Evolutionary conservation across 2,329 filamentous ascomycete species (phyloP).

Genomic region (Xylaria arbuscula): DNA sequence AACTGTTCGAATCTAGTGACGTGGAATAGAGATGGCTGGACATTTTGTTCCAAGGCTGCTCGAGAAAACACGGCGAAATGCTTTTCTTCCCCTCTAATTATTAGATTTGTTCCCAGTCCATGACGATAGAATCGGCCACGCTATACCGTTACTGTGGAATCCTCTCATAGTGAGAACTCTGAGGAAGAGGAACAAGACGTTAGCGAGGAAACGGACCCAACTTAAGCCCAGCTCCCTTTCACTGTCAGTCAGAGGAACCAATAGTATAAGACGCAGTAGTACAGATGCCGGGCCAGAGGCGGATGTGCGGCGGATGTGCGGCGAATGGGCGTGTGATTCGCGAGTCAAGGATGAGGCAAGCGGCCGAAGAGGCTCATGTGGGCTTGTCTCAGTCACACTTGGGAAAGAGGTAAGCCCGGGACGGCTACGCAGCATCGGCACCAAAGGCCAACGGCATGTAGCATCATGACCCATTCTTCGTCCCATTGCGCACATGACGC

Average conservation of each 20-base stretch:
- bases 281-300: constrained; percentile 20
- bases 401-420: constrained; percentile 1
- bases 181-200: not conserved
- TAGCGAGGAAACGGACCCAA: constrained; percentile 12
- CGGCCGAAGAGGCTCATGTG: constrained; percentile 31
- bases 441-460: constrained; percentile 7
- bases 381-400: constrained; percentile 21
- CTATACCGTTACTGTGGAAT: not conserved
- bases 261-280: not conserved
- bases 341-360: constrained; percentile 19
- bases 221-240: not conserved
- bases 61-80: not conserved
- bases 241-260: not conserved
- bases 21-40: not conserved
- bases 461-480: constrained; percentile 12
- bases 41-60: not conserved
- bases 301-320: constrained; percentile 4
- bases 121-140: not conserved
- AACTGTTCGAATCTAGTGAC: constrained; percentile 6
- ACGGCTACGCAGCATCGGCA: constrained; percentile 9
- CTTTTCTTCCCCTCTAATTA: not conserved
- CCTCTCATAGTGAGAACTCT: not conserved
- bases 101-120: not conserved
- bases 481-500: constrained; percentile 1
- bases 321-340: constrained; percentile 29